These are phyloP conservation scores for Malus sylvestris DNA, from an alignment of 306 rosid species.

Conservation along the genomic window DNA sequence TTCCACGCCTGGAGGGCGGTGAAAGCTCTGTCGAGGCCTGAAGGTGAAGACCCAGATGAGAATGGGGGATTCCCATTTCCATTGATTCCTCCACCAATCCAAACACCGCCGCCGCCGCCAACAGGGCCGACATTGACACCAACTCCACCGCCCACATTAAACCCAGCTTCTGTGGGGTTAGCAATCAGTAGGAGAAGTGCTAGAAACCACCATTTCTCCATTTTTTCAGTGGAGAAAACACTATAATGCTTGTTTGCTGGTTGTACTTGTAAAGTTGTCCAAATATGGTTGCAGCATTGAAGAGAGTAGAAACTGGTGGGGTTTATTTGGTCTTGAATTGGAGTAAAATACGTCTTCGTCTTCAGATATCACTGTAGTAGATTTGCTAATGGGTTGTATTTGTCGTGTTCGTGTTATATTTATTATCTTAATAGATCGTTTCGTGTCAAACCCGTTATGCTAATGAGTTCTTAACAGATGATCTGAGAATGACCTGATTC, in stretches of 20 bases:
- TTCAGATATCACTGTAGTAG: too few species aligned
- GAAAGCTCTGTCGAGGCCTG: slow-evolving; percentile 52
- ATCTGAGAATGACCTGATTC: too few species aligned
- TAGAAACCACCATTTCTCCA: slow-evolving; percentile 44
- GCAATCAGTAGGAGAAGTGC: slow-evolving; percentile 31
- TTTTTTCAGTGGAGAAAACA: slow-evolving; percentile 35
- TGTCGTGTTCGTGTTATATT: too few species aligned
- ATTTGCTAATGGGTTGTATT: too few species aligned
- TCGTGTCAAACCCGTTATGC: too few species aligned
- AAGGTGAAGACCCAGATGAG: slow-evolving; percentile 37
- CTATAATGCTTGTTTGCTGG: slow-evolving; percentile 13
- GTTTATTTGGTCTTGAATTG: slow-evolving; percentile 27
- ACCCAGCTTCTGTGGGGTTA: slow-evolving; percentile 27
- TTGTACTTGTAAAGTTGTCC: slow-evolving; percentile 34
- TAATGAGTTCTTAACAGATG: too few species aligned
- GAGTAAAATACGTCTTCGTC: too few species aligned
- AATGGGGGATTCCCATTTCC: slow-evolving; percentile 18
- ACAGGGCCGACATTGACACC: slow-evolving; percentile 20
- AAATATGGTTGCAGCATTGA: slow-evolving; percentile 40
- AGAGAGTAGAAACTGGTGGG: slow-evolving; percentile 34
- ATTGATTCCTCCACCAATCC: slow-evolving; percentile 62
- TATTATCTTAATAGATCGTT: too few species aligned
- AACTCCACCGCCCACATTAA: slow-evolving; percentile 23
- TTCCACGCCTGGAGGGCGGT: slow-evolving; percentile 86
- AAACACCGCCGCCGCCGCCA: slow-evolving; percentile 29